phyloP scores from a whole-genome alignment of 2,329 filamentous ascomycete species.

The Paraphoma chrysanthemicola region DNA sequence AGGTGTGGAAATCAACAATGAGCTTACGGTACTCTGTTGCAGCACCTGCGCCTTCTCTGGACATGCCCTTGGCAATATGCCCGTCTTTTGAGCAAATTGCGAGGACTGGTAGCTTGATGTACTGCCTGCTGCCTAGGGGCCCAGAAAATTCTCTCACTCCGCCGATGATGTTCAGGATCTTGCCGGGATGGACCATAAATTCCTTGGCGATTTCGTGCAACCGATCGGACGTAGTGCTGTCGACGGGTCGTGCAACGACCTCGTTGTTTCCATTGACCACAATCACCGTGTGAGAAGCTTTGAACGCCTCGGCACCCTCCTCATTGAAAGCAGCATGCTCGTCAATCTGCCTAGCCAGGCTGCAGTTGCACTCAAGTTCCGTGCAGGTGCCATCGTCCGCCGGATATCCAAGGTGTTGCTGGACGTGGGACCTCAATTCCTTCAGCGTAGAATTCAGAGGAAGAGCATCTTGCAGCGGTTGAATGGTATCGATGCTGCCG shows the following conservation, averaged over 20 bases:
- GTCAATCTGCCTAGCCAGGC: conserved; percentile 28
- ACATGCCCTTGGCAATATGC: not conserved
- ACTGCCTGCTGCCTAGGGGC: not conserved
- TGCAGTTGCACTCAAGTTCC: conserved; percentile 36
- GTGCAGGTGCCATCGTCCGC: conserved; percentile 4
- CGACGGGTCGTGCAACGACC: conserved; percentile 13
- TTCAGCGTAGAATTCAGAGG: conserved; percentile 7
- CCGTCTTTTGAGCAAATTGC: conserved; percentile 6
- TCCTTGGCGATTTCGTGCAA: not conserved
- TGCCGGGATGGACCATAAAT: not conserved
- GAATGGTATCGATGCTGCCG: conserved; percentile 17
- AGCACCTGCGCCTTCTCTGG: too few species aligned
- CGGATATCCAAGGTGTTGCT: conserved; percentile 22
- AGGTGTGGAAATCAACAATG: conserved; percentile 36
- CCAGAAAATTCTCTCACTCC: not conserved
- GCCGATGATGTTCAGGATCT: not conserved
- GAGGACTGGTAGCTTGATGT: conserved; percentile 10
- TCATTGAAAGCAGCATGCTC: conserved; percentile 9
- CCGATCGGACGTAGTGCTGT: not conserved
- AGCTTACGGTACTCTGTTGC: not conserved
- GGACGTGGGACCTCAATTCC: conserved; percentile 29
- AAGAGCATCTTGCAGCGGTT: conserved; percentile 6
- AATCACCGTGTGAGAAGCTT: conserved; percentile 12
- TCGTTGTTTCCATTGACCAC: conserved; percentile 30
- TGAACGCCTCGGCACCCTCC: not conserved